Percentiles rank a stretch among this genome's conserved stretches.
Conservation (phyloP, 2,329 filamentous ascomycete genomes). For the Aureobasidium mangrovei region DNA sequence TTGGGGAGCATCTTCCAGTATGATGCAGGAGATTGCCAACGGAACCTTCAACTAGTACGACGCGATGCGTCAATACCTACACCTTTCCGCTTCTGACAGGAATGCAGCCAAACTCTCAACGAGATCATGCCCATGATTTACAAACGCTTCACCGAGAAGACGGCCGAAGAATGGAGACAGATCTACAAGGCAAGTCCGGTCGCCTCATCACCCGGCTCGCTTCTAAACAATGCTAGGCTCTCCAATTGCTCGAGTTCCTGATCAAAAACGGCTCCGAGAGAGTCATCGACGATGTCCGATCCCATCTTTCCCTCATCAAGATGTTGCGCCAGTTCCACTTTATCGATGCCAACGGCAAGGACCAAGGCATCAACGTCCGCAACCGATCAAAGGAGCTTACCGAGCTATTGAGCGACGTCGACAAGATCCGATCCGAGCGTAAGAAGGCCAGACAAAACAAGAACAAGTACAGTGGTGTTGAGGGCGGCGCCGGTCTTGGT, state of each 20-base stretch:
- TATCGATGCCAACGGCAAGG: conserved; percentile 93
- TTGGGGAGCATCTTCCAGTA: conserved; percentile 75
- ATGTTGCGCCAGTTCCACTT: conserved; percentile 98
- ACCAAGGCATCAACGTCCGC: conserved; percentile 94
- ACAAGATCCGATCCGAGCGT: conserved; percentile 62
- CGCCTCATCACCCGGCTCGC: conserved; percentile 17
- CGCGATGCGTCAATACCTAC: not conserved
- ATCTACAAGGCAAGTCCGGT: conserved; percentile 76
- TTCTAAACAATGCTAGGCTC: conserved; percentile 37
- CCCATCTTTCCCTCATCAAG: conserved; percentile 88
- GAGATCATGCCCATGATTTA: conserved; percentile 99
- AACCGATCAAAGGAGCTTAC: conserved; percentile 93
- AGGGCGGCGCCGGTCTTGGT: conserved; percentile 63
- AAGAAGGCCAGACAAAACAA: conserved; percentile 89
- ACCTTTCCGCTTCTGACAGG: conserved; percentile 19
- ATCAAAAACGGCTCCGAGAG: conserved; percentile 97
- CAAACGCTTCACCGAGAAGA: conserved; percentile 96
- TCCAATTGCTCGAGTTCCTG: conserved; percentile 92
- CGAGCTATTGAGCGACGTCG: conserved; percentile 87
- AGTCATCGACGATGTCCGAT: conserved; percentile 92
- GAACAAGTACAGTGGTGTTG: conserved; percentile 92
- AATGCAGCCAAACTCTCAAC: conserved; percentile 82
- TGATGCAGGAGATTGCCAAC: conserved; percentile 98
- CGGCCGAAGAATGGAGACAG: conserved; percentile 96
- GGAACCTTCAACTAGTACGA: conserved; percentile 95